Conservation (phyloP, 2,329 filamentous ascomycete genomes). For the Aspergillus quadrilineatus region DNA sequence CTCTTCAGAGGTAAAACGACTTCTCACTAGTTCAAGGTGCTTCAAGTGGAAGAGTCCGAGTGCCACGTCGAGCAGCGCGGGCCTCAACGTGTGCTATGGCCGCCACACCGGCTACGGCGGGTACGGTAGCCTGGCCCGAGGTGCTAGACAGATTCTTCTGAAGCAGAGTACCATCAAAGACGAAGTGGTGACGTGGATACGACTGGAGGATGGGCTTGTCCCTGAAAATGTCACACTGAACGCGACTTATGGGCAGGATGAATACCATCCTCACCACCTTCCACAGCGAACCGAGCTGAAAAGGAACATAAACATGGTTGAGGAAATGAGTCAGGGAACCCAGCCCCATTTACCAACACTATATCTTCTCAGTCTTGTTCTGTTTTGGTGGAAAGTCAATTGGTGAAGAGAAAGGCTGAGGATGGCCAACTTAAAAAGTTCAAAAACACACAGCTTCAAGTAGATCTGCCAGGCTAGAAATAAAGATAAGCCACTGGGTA, state of each 20-base stretch:
- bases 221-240: not conserved
- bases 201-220: not conserved
- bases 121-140: not conserved
- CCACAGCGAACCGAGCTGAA: not conserved
- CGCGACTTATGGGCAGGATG: not conserved
- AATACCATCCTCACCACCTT: not conserved
- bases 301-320: not conserved
- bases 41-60: not conserved
- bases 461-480: too few relatives aligned
- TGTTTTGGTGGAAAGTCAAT: not conserved
- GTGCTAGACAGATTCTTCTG: not conserved
- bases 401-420: too few relatives aligned
- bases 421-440: too few relatives aligned
- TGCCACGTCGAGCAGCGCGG: not conserved
- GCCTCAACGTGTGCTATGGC: not conserved
- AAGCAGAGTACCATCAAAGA: not conserved
- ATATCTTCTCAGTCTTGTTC: not conserved
- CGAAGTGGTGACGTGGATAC: not conserved
- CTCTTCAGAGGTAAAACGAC: not conserved
- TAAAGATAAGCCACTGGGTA: too few relatives aligned
- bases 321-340: not conserved
- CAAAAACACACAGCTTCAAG: too few relatives aligned
- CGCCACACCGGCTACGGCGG: not conserved
- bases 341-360: not conserved
- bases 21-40: not conserved